Percentiles rank a stretch among this genome's conserved stretches.
phyloP scores from a whole-genome alignment of 345 rosid species.

The Hypericum androsaemum region DNA sequence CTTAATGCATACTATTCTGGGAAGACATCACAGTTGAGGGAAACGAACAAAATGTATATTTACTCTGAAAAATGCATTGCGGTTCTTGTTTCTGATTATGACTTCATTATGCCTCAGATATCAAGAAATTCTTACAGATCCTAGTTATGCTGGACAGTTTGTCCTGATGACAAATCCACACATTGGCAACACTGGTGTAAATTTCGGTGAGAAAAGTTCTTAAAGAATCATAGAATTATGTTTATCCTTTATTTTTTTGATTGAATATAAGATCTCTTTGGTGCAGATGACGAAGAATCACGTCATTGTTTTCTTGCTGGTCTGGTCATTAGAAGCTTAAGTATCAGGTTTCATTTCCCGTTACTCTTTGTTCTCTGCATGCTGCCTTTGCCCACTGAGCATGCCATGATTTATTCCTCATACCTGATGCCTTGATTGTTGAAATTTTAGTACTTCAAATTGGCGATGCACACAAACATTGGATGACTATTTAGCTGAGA shows the following conservation, averaged over 20 bases:
- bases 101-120: constrained; percentile 39
- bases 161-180: constrained; percentile 97
- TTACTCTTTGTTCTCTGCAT: background rate
- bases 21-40: too few relatives aligned
- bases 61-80: too few relatives aligned
- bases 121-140: constrained; percentile 97
- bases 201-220: constrained; percentile 46
- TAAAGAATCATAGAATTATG: too few relatives aligned
- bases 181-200: constrained; percentile 95
- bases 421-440: too few relatives aligned
- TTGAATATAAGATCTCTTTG: constrained; percentile 6
- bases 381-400: background rate
- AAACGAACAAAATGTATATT: too few relatives aligned
- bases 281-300: constrained; percentile 87
- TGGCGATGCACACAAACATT: constrained; percentile 78
- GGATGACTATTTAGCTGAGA: constrained; percentile 71
- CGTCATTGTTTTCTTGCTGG: constrained; percentile 80
- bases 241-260: too few relatives aligned
- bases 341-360: constrained; percentile 39
- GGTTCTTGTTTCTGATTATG: background rate
- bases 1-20: too few relatives aligned
- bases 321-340: constrained; percentile 75
- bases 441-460: constrained; percentile 60
- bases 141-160: constrained; percentile 95
- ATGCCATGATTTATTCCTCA: too few relatives aligned